Evolutionary conservation across 1,139 yeast genomes (phyloP), one percentile per base, ranked within the genome.

Genomic region (Sugiyamaella novakii): DNA sequence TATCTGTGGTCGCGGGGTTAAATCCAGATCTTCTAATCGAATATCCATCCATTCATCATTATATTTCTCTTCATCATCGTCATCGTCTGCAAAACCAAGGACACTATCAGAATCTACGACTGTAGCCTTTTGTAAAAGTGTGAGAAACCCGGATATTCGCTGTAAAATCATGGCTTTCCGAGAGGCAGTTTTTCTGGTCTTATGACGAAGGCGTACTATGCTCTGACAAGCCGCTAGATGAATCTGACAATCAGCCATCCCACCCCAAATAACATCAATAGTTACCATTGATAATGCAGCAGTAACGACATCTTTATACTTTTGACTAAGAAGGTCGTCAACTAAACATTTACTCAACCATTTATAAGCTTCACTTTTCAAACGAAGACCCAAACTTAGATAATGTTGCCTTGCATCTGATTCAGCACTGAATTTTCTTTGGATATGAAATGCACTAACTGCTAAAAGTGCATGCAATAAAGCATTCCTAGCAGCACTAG

Each of bases 221-320:
- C 78, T 78, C 52, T 87, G 92, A 70, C 95, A 86, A 62, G 89
- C 81, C 46, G 81, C 78, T 49, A 88, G 73, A 66, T 87, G 87
- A 52, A 81, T 77, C 54, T 81, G 81, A 59, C 95, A 87, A 58
- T 87, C 95, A 53, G 84, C 84, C 94, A 86, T 87, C 1, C 94
- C 84, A 1, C 96, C 96, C 87, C 95, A 85, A 6, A 87, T 92
- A 50, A 87, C 83, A 68, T 88, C 96, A 49, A 88, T 87, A 18
- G 91, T 82, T 44, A 84, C 87, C 95, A 88, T 87, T 2, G 94
- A 83, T 69, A 88, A 75, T 17, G 87, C 83, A 0, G 95, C 94
- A 45, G 89, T 85, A 30, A 88, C 68, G 4, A 87, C 87, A 63
- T 88, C 96, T 63, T 88, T 87, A 65, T 87, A 87, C 63, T 85